Base-by-base conservation (phyloP, 345 rosid genomes). In the Gossypioides kirkii region DNA sequence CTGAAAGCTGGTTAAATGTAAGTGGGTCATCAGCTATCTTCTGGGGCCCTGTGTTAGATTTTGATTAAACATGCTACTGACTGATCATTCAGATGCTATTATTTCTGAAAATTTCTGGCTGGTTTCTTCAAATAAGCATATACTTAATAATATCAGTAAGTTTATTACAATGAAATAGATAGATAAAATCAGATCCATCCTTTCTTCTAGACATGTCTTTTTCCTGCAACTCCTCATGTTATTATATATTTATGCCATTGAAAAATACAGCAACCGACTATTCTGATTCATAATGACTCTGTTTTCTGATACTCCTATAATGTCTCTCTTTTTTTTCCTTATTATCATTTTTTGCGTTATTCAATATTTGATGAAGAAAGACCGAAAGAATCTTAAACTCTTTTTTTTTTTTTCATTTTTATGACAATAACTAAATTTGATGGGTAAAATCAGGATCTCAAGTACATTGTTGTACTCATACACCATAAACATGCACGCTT, bases 1-100 rank as follows among this genome's bases (percentile, higher is more conserved):
- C 76, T 73, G 70, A 50, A 41, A 58, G 6, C 25, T 77, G 38
- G 61, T 75, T 76, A 58, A 23, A 66, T 63, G 22, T 32, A 45
- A 61, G 75, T 81, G 83, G 82, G 74, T 26, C 83, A 76, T 63
- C 20, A 12, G 61, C 53, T 56, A 71, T 81, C 83, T 23, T 28
- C 20, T 61, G 75, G 83, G 87, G 53, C 72, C 79, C 43, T 61
- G 60, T 77, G 74, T 56, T 79, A 13, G 82, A 84, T 69, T 79
- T 77, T 77, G 65, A 81, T 77, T 63, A 7, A 23, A 62, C 4
- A n/a, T 26, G 10, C n/a, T n/a, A 70, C 42, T 50, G 36, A 73
- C 10, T 36, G 25, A 43, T 18, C 36, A 14, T 11, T 25, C 74
- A 8, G 67, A 52, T 52, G 43, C 23, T 7, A 49, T 69, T 28